phyloP scores from a whole-genome alignment of 2,329 filamentous ascomycete species.

The Diaporthe aspalathi region DNA sequence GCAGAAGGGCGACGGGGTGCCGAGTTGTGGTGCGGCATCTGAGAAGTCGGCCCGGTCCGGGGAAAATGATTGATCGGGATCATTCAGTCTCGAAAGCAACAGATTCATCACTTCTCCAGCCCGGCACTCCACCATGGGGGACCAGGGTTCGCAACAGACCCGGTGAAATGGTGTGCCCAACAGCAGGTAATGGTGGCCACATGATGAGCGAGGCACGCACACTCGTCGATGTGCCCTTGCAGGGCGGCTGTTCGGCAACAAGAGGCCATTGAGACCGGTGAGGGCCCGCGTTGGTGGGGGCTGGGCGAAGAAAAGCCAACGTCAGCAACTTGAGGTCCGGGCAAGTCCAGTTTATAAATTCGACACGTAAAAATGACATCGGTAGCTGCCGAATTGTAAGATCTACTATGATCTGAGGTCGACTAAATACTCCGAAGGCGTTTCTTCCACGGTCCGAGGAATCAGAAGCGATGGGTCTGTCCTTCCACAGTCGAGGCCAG shows the following conservation, averaged over 20 bases:
- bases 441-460: neutral
- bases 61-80: neutral
- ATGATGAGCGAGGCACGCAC: constrained; percentile 36
- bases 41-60: constrained; percentile 25
- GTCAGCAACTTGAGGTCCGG: constrained; percentile 5
- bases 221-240: constrained; percentile 34
- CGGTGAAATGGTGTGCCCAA: constrained; percentile 34
- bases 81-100: neutral
- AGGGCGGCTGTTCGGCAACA: constrained; percentile 32
- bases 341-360: neutral
- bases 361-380: constrained; percentile 32
- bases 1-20: neutral
- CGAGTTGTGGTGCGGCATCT: neutral
- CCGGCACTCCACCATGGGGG: constrained; percentile 20
- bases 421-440: neutral
- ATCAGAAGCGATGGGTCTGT: neutral
- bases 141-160: constrained; percentile 28
- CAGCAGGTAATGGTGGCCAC: constrained; percentile 33
- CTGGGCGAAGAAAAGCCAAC: constrained; percentile 31
- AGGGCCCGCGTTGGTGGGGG: constrained; percentile 24
- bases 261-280: constrained; percentile 38
- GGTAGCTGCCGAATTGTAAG: constrained; percentile 34
- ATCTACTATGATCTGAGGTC: neutral
- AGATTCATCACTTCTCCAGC: constrained; percentile 25
- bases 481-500: neutral